These are phyloP conservation scores for Biscogniauxia sp. DNA, from an alignment of 2,329 filamentous ascomycete species.

Conservation along the genomic window DNA sequence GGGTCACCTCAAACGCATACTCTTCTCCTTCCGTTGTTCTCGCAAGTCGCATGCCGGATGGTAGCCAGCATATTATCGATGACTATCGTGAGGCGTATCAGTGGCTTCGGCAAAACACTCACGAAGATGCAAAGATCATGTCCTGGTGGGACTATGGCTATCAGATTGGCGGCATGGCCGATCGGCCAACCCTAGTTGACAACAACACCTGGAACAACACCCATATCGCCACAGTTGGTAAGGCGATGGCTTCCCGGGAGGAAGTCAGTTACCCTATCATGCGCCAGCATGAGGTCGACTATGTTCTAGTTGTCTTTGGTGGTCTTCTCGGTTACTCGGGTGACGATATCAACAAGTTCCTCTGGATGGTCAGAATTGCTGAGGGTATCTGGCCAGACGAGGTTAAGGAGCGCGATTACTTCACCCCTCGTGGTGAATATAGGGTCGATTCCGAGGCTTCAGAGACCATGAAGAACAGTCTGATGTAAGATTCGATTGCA, in stretches of 20 bases:
- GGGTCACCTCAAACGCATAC: slow-evolving; percentile 99
- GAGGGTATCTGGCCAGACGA: slow-evolving; percentile 99
- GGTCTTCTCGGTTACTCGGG: slow-evolving; percentile 95
- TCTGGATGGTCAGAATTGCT: slow-evolving; percentile 99
- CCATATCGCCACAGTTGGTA: slow-evolving; percentile 97
- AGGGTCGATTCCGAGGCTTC: slow-evolving; percentile 90
- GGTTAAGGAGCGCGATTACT: slow-evolving; percentile 95
- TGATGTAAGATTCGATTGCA: slow-evolving; percentile 71
- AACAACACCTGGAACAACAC: slow-evolving; percentile 99
- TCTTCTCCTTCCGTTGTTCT: slow-evolving; percentile 96
- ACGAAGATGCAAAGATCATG: slow-evolving; percentile 96
- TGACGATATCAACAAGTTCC: slow-evolving; percentile 99
- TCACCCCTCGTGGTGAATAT: slow-evolving; percentile 91
- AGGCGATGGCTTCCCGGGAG: slow-evolving; percentile 96
- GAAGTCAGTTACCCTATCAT: slow-evolving; percentile 99
- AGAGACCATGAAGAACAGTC: slow-evolving; percentile 96
- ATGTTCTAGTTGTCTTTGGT: slow-evolving; percentile 96
- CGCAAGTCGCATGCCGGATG: slow-evolving; percentile 87
- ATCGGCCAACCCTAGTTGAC: slow-evolving; percentile 93
- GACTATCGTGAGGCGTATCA: slow-evolving; percentile 99
- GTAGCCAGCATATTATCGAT: slow-evolving; percentile 97
- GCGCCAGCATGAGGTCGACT: slow-evolving; percentile 97
- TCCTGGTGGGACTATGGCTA: slow-evolving; percentile 99
- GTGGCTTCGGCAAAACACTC: slow-evolving; percentile 97
- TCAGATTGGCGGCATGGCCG: slow-evolving; percentile 99